These are phyloP conservation scores for Aspergillus pseudoglaucus DNA, from an alignment of 2,329 filamentous ascomycete genomes.

Conservation along the genomic window DNA sequence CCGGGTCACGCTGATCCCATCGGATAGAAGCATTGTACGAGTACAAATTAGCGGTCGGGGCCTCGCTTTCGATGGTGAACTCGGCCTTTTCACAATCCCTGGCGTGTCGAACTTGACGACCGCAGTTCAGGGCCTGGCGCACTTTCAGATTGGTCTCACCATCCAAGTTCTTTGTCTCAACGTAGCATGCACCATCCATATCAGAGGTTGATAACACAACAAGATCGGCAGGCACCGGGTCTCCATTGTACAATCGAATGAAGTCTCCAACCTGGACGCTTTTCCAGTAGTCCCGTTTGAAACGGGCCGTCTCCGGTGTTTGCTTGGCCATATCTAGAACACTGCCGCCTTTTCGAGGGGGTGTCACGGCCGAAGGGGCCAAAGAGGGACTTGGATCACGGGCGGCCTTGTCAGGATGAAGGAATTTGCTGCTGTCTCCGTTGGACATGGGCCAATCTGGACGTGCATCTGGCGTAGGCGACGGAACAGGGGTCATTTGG, in stretches of 20 bases:
- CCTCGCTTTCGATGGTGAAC: constrained; percentile 84
- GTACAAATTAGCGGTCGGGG: constrained; percentile 89
- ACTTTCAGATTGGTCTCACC: constrained; percentile 98
- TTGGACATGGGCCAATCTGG: constrained; percentile 35
- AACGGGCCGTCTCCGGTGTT: constrained; percentile 65
- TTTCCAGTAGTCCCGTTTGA: constrained; percentile 94
- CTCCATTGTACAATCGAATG: constrained; percentile 91
- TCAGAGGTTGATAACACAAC: constrained; percentile 91
- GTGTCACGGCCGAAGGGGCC: constrained; percentile 18
- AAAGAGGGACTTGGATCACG: constrained; percentile 19
- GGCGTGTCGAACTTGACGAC: constrained; percentile 75
- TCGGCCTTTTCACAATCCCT: constrained; percentile 85
- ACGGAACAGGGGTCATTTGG: constrained; percentile 92
- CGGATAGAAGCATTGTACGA: constrained; percentile 84
- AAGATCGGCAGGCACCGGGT: constrained; percentile 89
- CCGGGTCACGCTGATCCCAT: constrained; percentile 70
- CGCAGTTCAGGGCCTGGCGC: constrained; percentile 80
- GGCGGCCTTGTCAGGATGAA: constrained; percentile 27
- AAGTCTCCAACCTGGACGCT: constrained; percentile 93
- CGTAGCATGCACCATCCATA: constrained; percentile 87
- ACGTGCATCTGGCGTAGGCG: constrained; percentile 57
- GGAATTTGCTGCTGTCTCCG: constrained; percentile 23
- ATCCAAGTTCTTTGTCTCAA: constrained; percentile 97
- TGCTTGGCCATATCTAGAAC: constrained; percentile 67
- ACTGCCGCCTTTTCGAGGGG: constrained; percentile 50